Evolutionary conservation across 2,329 filamentous ascomycete genomes (phyloP), one percentile per base, ranked within the genome.

Genomic region (Phyllachora maydis): DNA sequence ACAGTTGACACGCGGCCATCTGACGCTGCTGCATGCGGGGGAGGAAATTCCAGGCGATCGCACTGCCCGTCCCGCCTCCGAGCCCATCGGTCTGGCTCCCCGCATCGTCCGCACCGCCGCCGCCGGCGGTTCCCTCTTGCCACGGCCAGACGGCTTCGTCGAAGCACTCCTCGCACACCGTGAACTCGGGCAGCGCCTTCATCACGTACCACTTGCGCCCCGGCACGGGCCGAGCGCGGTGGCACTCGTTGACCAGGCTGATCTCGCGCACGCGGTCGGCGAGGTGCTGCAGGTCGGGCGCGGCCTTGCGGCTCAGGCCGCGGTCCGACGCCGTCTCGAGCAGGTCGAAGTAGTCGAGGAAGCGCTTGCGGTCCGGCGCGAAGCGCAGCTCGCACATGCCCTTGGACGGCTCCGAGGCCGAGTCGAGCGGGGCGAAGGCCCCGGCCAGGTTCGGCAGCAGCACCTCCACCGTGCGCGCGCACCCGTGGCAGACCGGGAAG

Each of bases 101-200:
- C n/a, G n/a, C n/a, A n/a, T n/a, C n/a, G n/a, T n/a, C n/a, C n/a
- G n/a, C n/a, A n/a, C n/a, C n/a, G n/a, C n/a, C n/a, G n/a, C n/a
- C n/a, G 24, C 48, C 43, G 10, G 23, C 35, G 18, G 57, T 47
- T 4, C 57, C 51, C 15, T 58, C 52, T 2, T 71, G 47, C 23
- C 67, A 53, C 1, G 82, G 81, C 45, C 63, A 66, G n/a, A 92
- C 65, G 1, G 79, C 63, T 12, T 79, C 69, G 10, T 78, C 65
- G 41, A 76, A 92, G 44, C 83, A 95, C 44, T 85, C 78, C 32
- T 76, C 68, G 45, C 83, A 95, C 4, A 91, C 72, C 1, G 75
- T 81, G 36, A 92, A 67, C 22, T 82, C 65, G 0, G 75, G 77
- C 0, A 90, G 50, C 9, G 64, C 56, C 1, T 75, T 66, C 43